Evolutionary conservation across 352 stramenopile genomes (phyloP), one percentile per base, ranked within the genome.

Genomic region (Thalassiosira mediterranea): DNA sequence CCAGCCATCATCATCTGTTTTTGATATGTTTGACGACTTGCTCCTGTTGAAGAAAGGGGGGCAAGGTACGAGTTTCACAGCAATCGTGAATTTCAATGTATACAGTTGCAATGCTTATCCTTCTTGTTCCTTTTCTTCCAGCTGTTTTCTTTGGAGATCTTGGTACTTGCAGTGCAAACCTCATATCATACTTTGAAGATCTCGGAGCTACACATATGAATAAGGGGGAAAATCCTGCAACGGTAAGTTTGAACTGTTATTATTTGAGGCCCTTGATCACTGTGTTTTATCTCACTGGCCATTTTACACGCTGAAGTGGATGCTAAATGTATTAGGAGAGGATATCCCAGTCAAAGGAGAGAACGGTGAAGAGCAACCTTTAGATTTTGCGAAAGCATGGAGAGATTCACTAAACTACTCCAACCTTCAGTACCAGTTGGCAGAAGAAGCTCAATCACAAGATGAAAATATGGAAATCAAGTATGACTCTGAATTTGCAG

Each of bases 71-170:
- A n/a, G n/a, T n/a, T n/a, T n/a, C n/a, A n/a, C n/a, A n/a, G n/a
- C n/a, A n/a, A n/a, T n/a, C n/a, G n/a, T n/a, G n/a, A n/a, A n/a
- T n/a, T n/a, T n/a, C n/a, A n/a, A n/a, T n/a, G n/a, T n/a, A n/a
- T n/a, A n/a, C n/a, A n/a, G n/a, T n/a, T n/a, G n/a, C n/a, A n/a
- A n/a, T n/a, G n/a, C n/a, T n/a, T n/a, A n/a, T n/a, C n/a, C n/a
- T n/a, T n/a, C n/a, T n/a, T n/a, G n/a, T n/a, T n/a, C n/a, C n/a
- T n/a, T n/a, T n/a, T n/a, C n/a, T n/a, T n/a, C n/a, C n/a, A n/a
- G 84, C 90, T 21, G 82, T 97, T 21, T 98, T 95, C 79, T 96
- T 94, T 65, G 93, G 94, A 32, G 85, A 95, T 1, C 67, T 97
- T 4, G 94, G 94, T 42, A 13, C 7, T 7, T 7, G 7, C 13